Conservation (phyloP, 1,284 basidiomycete species). For the Malassezia vespertilionis region DNA sequence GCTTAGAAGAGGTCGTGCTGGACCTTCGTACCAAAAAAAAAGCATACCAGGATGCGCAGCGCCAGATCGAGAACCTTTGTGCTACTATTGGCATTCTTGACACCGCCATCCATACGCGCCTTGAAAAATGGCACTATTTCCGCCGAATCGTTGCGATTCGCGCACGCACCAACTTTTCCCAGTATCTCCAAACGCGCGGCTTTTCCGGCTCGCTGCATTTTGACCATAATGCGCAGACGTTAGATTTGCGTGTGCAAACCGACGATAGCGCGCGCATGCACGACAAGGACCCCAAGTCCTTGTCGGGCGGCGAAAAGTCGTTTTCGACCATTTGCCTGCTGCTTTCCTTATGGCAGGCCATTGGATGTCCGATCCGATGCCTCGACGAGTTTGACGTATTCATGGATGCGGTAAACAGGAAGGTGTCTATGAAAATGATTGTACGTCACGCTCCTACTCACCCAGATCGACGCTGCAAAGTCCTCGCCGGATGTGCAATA, state of each 20-base stretch:
- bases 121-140: conserved; percentile 72
- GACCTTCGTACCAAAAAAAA: conserved; percentile 52
- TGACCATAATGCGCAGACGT: conserved; percentile 60
- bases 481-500: conserved; percentile 22
- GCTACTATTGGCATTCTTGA: conserved; percentile 23
- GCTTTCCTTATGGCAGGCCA: conserved; percentile 85
- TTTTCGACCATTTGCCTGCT: conserved; percentile 91
- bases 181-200: conserved; percentile 70
- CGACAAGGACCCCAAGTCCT: conserved; percentile 48
- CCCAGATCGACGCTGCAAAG: conserved; percentile 16
- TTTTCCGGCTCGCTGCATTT: conserved; percentile 54
- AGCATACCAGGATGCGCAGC: conserved; percentile 58
- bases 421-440: conserved; percentile 81
- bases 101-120: conserved; percentile 58
- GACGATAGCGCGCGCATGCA: conserved; percentile 62
- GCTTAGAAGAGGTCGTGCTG: conserved; percentile 12
- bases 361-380: conserved; percentile 84
- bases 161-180: conserved; percentile 69
- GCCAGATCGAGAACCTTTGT: conserved; percentile 60
- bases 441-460: conserved; percentile 6
- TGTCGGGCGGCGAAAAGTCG: conserved; percentile 85
- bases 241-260: conserved; percentile 67
- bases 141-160: conserved; percentile 71
- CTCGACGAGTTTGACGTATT: conserved; percentile 76
- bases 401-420: conserved; percentile 86